These are phyloP conservation scores for Mortierella sp. DNA, from an alignment of 371 early-diverging fungal species.

Conservation along the genomic window DNA sequence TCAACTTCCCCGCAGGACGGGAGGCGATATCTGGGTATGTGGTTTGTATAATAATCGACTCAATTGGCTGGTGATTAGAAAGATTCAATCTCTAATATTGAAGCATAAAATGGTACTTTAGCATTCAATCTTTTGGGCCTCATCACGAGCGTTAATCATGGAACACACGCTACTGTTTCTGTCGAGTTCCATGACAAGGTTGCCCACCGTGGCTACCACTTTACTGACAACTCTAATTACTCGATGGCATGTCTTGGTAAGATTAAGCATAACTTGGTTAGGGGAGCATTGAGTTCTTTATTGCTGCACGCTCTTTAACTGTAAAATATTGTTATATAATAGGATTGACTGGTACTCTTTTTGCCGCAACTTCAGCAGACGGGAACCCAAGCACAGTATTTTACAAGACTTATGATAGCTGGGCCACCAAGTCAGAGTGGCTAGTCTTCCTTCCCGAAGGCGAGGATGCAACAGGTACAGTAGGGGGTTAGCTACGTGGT, in stretches of 20 bases:
- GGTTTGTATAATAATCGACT: neutral
- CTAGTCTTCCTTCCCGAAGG: constrained; percentile 69
- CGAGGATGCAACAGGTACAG: constrained; percentile 73
- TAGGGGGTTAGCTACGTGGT: neutral
- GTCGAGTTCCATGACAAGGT: constrained; percentile 92
- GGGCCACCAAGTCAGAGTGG: constrained; percentile 86
- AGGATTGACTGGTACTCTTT: constrained; percentile 78
- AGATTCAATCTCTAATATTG: neutral
- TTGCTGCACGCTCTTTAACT: neutral
- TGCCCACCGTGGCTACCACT: constrained; percentile 80
- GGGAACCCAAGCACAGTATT: constrained; percentile 61
- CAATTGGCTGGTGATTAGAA: neutral
- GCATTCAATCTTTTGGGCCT: constrained; percentile 88
- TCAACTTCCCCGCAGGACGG: constrained; percentile 69
- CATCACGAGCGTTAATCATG: constrained; percentile 80
- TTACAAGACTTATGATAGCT: constrained; percentile 78
- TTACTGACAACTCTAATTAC: constrained; percentile 81
- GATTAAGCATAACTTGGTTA: neutral
- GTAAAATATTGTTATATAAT: neutral
- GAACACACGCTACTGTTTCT: constrained; percentile 73
- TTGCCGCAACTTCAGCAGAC: constrained; percentile 70
- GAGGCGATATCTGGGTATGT: constrained; percentile 74
- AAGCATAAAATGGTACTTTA: constrained; percentile 30
- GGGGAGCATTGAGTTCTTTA: neutral
- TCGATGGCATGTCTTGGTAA: constrained; percentile 77